Evolutionary conservation across 805 yeast species (phyloP).

Genomic region (Saccharomycopsis schoenii): DNA sequence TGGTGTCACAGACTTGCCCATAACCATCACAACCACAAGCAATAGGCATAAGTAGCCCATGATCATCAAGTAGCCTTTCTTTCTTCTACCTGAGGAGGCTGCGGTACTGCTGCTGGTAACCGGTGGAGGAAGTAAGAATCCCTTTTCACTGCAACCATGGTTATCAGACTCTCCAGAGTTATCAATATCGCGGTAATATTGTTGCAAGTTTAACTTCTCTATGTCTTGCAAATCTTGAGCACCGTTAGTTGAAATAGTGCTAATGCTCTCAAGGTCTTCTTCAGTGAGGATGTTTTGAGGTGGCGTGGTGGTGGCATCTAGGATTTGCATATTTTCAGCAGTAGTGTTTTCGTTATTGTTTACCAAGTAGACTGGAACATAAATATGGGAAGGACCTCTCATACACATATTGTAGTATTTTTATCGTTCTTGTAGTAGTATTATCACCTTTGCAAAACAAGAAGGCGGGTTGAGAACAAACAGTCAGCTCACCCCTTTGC

Average conservation of each 20-base stretch:
- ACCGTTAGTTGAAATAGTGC: no score
- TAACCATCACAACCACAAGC: neutral
- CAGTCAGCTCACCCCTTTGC: neutral
- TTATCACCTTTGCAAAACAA: neutral
- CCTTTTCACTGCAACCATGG: neutral
- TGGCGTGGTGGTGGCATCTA: neutral
- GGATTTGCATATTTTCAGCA: neutral
- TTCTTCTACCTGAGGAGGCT: neutral
- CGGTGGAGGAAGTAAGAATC: neutral
- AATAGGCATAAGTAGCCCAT: neutral
- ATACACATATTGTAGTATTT: conserved; percentile 6
- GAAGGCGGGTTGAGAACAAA: neutral
- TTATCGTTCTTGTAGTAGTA: no score
- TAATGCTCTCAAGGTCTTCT: neutral
- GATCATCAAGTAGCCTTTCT: neutral
- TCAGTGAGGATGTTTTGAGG: neutral
- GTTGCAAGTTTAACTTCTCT: neutral
- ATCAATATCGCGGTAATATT: neutral
- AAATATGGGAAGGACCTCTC: conserved; percentile 11
- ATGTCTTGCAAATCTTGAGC: neutral
- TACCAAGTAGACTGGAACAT: conserved; percentile 5
- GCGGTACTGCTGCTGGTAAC: neutral
- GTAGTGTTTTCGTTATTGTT: neutral
- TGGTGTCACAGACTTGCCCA: neutral
- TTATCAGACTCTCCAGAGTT: neutral